A percentile compares a stretch with the other conserved stretches of the same genome.
These are phyloP conservation scores for Melastoma candidum DNA, from an alignment of 441 rosid genomes.

Conservation along the genomic window DNA sequence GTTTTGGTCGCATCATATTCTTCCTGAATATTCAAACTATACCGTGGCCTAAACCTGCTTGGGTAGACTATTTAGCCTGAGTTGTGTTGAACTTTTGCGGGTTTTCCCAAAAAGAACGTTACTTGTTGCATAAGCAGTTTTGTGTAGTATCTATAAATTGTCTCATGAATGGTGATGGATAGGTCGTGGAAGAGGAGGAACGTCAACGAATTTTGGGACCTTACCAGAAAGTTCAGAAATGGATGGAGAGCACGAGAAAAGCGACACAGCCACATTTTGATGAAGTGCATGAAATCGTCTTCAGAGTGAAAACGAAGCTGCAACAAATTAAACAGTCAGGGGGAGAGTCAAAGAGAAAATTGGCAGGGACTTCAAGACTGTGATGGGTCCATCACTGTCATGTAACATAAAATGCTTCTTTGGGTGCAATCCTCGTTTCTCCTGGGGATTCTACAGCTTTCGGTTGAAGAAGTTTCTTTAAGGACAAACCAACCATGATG, in stretches of 20 bases:
- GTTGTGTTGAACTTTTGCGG: no score
- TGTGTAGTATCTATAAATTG: neutral
- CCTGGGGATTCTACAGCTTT: no score
- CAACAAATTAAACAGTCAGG: slow-evolving; percentile 21
- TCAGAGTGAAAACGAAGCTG: slow-evolving; percentile 30
- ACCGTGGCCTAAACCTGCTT: no score
- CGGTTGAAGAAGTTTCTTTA: no score
- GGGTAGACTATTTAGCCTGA: no score
- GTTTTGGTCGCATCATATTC: no score
- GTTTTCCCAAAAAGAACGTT: no score
- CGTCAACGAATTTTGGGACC: slow-evolving; percentile 47
- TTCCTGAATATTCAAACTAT: no score
- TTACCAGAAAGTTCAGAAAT: slow-evolving; percentile 56
- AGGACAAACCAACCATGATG: no score
- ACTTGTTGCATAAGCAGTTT: neutral
- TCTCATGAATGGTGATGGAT: neutral
- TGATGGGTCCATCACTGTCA: neutral
- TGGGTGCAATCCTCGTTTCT: no score
- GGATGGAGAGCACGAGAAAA: slow-evolving; percentile 65
- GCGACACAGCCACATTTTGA: slow-evolving; percentile 72
- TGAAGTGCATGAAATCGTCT: slow-evolving; percentile 54
- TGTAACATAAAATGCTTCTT: no score
- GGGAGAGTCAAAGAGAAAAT: slow-evolving; percentile 15
- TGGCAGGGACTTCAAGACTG: slow-evolving; percentile 2
- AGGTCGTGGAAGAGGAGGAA: slow-evolving; percentile 70